A percentile compares a stretch with the other conserved stretches of the same genome.
phyloP scores from a whole-genome alignment of 345 rosid genomes.

The Citropsis articulata region DNA sequence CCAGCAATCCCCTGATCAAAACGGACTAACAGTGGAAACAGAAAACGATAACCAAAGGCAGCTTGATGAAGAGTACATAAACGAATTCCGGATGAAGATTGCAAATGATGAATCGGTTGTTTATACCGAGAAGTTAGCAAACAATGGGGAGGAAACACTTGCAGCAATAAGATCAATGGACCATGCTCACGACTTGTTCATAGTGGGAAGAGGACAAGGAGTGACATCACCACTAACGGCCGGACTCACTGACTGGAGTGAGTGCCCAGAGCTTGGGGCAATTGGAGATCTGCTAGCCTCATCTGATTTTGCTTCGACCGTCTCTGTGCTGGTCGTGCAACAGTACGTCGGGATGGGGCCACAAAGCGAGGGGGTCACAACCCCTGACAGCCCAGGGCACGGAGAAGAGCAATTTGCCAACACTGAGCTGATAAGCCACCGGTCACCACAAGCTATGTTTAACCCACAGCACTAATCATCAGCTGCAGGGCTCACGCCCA shows the following conservation, averaged over 20 bases:
- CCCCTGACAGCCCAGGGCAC: conserved; percentile 47
- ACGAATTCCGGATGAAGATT: conserved; percentile 46
- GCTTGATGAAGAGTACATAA: conserved; percentile 56
- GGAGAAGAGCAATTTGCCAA: conserved; percentile 25
- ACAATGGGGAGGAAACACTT: conserved; percentile 85
- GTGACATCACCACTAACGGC: conserved; percentile 67
- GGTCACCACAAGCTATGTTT: conserved; percentile 15
- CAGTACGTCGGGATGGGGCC: conserved; percentile 48
- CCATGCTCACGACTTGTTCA: conserved; percentile 66
- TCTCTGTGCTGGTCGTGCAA: conserved; percentile 83
- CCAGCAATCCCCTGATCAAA: background rate
- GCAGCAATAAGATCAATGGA: conserved; percentile 69
- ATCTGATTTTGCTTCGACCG: conserved; percentile 77
- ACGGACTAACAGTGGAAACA: conserved; percentile 26
- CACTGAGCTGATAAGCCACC: conserved; percentile 9
- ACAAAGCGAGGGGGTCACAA: conserved; percentile 30
- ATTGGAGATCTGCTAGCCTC: conserved; percentile 94
- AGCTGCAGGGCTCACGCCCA: background rate
- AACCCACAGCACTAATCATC: conserved; percentile 4
- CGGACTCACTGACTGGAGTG: conserved; percentile 99
- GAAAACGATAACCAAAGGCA: conserved; percentile 36
- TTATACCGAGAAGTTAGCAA: conserved; percentile 52
- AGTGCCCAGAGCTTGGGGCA: conserved; percentile 95
- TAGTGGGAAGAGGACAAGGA: conserved; percentile 92
- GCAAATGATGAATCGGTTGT: conserved; percentile 40